phyloP scores from a whole-genome alignment of 768 basidiomycete genomes.

The Suillus decipiens region DNA sequence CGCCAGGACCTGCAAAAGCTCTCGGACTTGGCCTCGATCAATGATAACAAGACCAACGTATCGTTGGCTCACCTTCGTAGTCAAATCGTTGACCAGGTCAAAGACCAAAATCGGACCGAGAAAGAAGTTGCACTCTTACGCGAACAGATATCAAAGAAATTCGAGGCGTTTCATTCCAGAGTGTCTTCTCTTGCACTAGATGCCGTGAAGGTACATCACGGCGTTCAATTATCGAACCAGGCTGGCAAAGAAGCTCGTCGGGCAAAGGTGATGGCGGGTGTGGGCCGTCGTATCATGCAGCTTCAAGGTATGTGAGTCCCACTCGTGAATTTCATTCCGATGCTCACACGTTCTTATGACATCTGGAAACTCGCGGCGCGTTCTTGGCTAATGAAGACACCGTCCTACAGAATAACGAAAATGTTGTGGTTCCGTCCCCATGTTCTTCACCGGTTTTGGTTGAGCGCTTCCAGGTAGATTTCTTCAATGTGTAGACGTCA shows the following conservation, averaged over 20 bases:
- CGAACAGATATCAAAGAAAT: slow-evolving; percentile 1
- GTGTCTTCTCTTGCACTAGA: slow-evolving; percentile 3
- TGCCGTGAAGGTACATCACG: not conserved
- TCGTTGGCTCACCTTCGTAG: not conserved
- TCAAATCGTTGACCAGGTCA: slow-evolving; percentile 1
- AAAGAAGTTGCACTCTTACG: slow-evolving; percentile 4
- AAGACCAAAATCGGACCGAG: not conserved
- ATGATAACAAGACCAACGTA: not conserved
- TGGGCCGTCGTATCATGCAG: not conserved
- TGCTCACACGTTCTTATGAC: not conserved
- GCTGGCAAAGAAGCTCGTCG: slow-evolving; percentile 3
- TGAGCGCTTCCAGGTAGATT: not conserved
- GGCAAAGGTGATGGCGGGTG: not conserved
- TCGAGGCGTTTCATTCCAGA: not conserved
- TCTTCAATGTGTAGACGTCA: not conserved
- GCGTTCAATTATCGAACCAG: not conserved
- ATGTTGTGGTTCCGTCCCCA: not conserved
- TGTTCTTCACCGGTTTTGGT: not conserved
- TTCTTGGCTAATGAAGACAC: not conserved
- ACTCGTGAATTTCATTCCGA: not conserved
- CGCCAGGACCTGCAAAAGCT: not conserved
- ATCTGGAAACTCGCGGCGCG: not conserved
- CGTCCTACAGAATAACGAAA: not conserved
- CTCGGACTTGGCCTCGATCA: not conserved
- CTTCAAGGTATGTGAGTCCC: not conserved